Evolutionary conservation across 2,329 filamentous ascomycete species (phyloP).

Genomic region (Fonsecaea erecta): DNA sequence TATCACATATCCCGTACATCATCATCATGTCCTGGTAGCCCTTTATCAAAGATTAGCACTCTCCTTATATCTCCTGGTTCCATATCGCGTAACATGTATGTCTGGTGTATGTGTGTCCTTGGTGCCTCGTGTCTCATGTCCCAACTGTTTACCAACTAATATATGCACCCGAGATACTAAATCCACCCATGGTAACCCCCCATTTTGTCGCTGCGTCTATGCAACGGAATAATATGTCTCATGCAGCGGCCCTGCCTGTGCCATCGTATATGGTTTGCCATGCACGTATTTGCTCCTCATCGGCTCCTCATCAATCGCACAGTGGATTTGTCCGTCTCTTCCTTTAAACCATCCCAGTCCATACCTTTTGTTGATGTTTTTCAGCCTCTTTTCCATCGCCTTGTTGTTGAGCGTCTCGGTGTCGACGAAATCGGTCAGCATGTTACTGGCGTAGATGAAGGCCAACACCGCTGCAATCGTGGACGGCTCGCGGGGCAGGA

Average conservation of each 20-base stretch:
- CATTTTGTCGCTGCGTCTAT: slow-evolving; percentile 8
- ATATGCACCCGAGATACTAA: neutral
- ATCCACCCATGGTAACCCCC: neutral
- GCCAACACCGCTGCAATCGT: slow-evolving; percentile 77
- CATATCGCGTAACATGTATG: neutral
- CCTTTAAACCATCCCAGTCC: slow-evolving; percentile 78
- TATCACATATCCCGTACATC: neutral
- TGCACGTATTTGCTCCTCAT: slow-evolving; percentile 69
- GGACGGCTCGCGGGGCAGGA: slow-evolving; percentile 76
- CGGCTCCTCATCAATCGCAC: slow-evolving; percentile 78
- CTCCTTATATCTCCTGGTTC: neutral
- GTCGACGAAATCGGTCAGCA: slow-evolving; percentile 75
- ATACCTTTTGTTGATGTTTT: slow-evolving; percentile 68
- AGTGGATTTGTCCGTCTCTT: slow-evolving; percentile 73
- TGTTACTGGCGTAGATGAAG: slow-evolving; percentile 79
- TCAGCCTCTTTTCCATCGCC: slow-evolving; percentile 66
- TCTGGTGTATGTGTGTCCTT: neutral
- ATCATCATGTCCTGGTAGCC: neutral
- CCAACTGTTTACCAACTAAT: neutral
- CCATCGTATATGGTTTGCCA: slow-evolving; percentile 50
- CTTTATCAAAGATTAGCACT: neutral
- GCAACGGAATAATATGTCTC: slow-evolving; percentile 31
- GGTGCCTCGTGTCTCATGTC: slow-evolving; percentile 4
- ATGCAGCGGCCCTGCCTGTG: slow-evolving; percentile 37
- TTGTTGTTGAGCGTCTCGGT: slow-evolving; percentile 66